Base-by-base conservation (phyloP, 2,329 filamentous ascomycete species). In the Moelleriella libera region DNA sequence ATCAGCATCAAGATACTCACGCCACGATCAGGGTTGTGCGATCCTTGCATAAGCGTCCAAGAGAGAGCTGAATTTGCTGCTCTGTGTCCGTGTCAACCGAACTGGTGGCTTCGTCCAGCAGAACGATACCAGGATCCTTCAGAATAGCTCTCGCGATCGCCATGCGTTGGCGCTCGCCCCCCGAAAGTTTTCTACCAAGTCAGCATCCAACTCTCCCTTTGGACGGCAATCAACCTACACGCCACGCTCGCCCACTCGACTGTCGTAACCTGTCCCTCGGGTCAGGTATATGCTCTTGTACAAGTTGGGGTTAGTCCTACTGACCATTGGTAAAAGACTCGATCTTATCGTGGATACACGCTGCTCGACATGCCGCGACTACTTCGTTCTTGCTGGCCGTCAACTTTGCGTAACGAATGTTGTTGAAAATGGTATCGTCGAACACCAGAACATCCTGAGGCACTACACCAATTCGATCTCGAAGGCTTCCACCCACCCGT, bases 21-120 rank as follows among this genome's bases (percentile, higher is more conserved):
- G 80, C 80, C 31, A 84, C 77, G 30, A 83, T 76, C 52, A 83
- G 81, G 0, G 79, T 83, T 2, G 80, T 84, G 29, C 80, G 75
- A 2, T 73, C 76, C 49, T 74, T 65, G 51, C 77, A 80, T 6
- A 83, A 67, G 45, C 67, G 68, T 49, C 66, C 67, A 47, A 84
- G 71, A 0, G 80, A 80, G 32, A 74, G 67, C 54, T 83, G 80
- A 43, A 83, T 83, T 53, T 78, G 75, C 48, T 78, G 75, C 60
- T 84, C 80, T 1, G 79, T 83, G 34, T 81, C 76, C 0, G 81
- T 82, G 51, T 87, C 80, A 49, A 90, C 80, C 6, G 85, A 81
- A 39, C 83, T 87, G 4, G 87, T 88, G 1, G 85, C 82, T 61
- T 89, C 85, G 53, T 90, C 85, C 1, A 90, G 72, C 40, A 90